Percentiles rank a stretch among this genome's conserved stretches.
These are phyloP conservation scores for Aspergillus nomiae DNA, from an alignment of 2,329 filamentous ascomycete genomes.

Conservation along the genomic window DNA sequence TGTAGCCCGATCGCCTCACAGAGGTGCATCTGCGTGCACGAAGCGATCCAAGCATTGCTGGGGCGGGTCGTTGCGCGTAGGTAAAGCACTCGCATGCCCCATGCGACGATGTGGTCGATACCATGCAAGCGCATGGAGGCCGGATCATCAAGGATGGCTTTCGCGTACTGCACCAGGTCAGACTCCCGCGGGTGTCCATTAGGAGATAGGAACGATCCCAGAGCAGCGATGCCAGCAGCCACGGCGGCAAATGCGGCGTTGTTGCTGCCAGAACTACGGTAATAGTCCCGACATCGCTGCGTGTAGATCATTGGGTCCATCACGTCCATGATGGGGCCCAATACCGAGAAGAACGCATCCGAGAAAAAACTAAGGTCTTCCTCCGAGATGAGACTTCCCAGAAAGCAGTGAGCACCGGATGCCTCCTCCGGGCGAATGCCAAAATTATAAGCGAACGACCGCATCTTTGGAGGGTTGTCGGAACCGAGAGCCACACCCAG, in stretches of 20 bases:
- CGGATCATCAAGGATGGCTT: conserved; percentile 35
- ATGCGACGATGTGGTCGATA: conserved; percentile 33
- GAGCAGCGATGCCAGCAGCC: conserved; percentile 30
- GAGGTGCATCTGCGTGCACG: conserved; percentile 34
- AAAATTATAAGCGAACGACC: conserved; percentile 34
- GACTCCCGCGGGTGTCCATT: conserved; percentile 27
- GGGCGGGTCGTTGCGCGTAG: conserved; percentile 34
- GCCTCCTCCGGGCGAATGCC: conserved; percentile 33
- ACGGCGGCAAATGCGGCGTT: conserved; percentile 27
- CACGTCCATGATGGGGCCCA: conserved; percentile 26
- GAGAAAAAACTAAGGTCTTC: conserved; percentile 27
- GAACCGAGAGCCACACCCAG: conserved; percentile 29
- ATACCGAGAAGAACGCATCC: conserved; percentile 23
- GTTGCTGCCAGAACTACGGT: conserved; percentile 18
- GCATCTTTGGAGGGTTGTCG: conserved; percentile 26
- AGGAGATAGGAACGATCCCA: conserved; percentile 32
- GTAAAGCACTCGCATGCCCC: conserved; percentile 33
- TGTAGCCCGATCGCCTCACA: conserved; percentile 31
- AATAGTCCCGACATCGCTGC: conserved; percentile 32
- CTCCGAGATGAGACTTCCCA: conserved; percentile 28
- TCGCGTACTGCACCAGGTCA: conserved; percentile 33
- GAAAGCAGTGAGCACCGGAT: conserved; percentile 24
- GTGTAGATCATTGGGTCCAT: conserved; percentile 28
- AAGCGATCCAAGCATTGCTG: conserved; percentile 35
- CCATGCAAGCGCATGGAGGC: conserved; percentile 27